These are phyloP conservation scores for Leccinum ochraceum DNA, from an alignment of 768 basidiomycete species.

Conservation along the genomic window DNA sequence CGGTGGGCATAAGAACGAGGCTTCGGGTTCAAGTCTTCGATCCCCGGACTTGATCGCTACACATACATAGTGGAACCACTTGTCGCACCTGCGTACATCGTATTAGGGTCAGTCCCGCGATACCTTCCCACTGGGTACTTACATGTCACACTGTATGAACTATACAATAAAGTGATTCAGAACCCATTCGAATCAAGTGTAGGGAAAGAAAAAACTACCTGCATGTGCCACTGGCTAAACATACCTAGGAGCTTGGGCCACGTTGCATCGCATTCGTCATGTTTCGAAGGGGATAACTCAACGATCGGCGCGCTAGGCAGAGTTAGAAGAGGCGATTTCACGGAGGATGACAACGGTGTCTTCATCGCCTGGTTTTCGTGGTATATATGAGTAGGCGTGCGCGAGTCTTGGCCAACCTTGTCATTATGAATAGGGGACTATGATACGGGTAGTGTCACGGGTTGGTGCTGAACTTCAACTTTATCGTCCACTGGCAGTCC, in stretches of 20 bases:
- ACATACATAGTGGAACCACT: slow-evolving; percentile 57
- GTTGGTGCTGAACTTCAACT: neutral
- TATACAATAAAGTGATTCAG: slow-evolving; percentile 6
- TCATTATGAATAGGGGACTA: neutral
- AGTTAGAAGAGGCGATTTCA: neutral
- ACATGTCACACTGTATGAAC: slow-evolving; percentile 40
- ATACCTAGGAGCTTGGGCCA: slow-evolving; percentile 19
- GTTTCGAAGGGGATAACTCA: slow-evolving; percentile 4
- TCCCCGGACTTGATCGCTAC: slow-evolving; percentile 42
- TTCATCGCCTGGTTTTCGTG: neutral
- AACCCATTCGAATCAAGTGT: neutral
- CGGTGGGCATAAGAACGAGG: slow-evolving; percentile 43
- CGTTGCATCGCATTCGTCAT: neutral
- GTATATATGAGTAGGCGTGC: neutral
- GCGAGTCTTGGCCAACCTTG: neutral
- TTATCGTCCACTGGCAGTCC: neutral
- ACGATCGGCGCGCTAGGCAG: neutral
- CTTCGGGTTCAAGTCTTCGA: slow-evolving; percentile 32
- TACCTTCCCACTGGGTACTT: slow-evolving; percentile 3
- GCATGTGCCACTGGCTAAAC: slow-evolving; percentile 24
- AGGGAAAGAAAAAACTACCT: slow-evolving; percentile 14
- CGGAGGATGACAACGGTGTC: neutral
- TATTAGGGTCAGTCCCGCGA: neutral
- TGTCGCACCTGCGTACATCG: slow-evolving; percentile 34
- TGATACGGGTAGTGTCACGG: neutral